Evolutionary conservation across 2,329 filamentous ascomycete species (phyloP).

Genomic region (Periconia macrospinosa): DNA sequence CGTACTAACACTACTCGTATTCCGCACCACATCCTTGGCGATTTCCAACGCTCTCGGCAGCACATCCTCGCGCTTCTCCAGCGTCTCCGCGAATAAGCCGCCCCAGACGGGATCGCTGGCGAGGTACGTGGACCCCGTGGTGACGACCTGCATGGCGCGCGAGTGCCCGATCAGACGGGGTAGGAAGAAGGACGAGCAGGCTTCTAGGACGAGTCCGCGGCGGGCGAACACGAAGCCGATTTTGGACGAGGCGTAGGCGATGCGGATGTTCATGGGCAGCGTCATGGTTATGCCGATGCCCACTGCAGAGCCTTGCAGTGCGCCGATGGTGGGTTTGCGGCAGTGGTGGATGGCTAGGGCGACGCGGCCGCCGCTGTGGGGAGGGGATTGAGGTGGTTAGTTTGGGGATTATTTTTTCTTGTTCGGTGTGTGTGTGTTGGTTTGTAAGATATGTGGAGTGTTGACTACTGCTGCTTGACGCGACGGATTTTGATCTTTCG

Average conservation of each 20-base stretch:
- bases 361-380: conserved; percentile 47
- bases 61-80: conserved; percentile 61
- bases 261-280: conserved; percentile 58
- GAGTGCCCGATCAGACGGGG: conserved; percentile 68
- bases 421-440: too few relatives aligned
- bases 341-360: conserved; percentile 59
- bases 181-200: conserved; percentile 70
- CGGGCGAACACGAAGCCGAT: conserved; percentile 75
- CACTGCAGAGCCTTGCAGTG: conserved; percentile 59
- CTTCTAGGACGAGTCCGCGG: conserved; percentile 72
- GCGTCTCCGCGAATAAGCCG: conserved; percentile 67
- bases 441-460: too few relatives aligned
- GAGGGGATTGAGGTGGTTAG: background rate
- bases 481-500: too few relatives aligned
- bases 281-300: conserved; percentile 63
- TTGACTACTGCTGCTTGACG: too few relatives aligned
- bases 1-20: conserved; percentile 66
- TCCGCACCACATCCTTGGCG: conserved; percentile 66
- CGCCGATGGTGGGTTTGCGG: conserved; percentile 59
- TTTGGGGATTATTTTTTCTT: too few relatives aligned
- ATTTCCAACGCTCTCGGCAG: conserved; percentile 66
- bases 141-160: conserved; percentile 65
- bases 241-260: conserved; percentile 60
- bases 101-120: conserved; percentile 55
- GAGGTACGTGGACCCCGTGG: conserved; percentile 65